Base-by-base conservation (phyloP, 305 asterid species). In the Rubia peregrina region DNA sequence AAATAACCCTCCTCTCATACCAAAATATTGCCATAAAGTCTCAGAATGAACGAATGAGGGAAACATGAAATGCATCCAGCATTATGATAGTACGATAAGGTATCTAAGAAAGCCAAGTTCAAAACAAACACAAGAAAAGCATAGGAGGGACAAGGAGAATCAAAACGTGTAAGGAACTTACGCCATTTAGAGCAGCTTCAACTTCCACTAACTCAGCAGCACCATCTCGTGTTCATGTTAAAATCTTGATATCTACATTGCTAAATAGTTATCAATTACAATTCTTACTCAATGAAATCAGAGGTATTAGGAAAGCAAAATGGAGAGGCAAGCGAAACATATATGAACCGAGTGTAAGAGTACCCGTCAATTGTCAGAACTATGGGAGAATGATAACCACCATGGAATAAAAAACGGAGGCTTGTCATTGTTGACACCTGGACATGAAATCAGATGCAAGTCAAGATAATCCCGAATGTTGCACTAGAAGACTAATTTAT, bases 131-230 rank as follows among this genome's bases (percentile, higher is more conserved):
- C 72, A 16, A 12, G 8, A 24, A 49, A 68, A n/a, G 51, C 64
- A 72, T 13, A 10, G 14, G 26, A 60, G 70, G 9, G 9, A 16
- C 17, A 63, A 33, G 13, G 19, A 17, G 55, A 49, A 9, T 46
- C 36, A 41, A 53, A 68, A 46, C 33, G 8, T 68, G 4, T 30
- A 71, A 43, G 13, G 46, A 75, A 68, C 96, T 82, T 82, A 91
- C 96, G 88, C 96, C 97, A 93, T 89, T 56, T 97, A 91, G 44
- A 91, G 90, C 88, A 70, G 92, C 96, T 84, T 93, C 90, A 36
- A 97, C 98, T 80, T 87, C 94, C 36, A 92, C 97, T 61, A 92
- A 97, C 77, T 92, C 98, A 0, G 95, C 90, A 46, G 93, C 96
- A 83, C 97, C 96, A 71, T 90, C 96, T 83, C 86, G 97, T 68